Evolutionary conservation across 805 yeast genomes (phyloP), one percentile per base, ranked within the genome.

Genomic region (Cyberlindnera samutprakarnensis): DNA sequence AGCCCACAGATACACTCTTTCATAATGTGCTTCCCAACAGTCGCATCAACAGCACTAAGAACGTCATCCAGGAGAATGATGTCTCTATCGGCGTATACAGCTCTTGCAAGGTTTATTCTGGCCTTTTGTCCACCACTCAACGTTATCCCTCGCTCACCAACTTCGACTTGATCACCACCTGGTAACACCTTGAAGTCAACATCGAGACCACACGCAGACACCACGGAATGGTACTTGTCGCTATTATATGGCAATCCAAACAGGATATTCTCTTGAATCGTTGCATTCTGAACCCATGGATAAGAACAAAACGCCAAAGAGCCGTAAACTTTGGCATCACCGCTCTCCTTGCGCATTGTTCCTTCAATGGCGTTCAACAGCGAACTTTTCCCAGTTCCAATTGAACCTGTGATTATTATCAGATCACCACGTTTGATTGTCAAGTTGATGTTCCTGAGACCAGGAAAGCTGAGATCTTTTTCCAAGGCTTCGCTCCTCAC

Each of bases 61-160:
- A 83, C 86, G 51, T 84, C 94, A 51, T 84, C 94, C 32, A 84
- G 56, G 31, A 84, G 55, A 25, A 78, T 66, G 16, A 82, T 76
- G 47, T 80, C 86, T 14, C 70, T 68, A 18, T 75, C 65, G 11
- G 78, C 72, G 48, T 84, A 84, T 3, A 81, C 85, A 2, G 90
- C 80, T 51, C 94, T 68, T 4, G 94, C 94, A 38, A 84, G 59
- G 48, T 75, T 73, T 32, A 84, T 70, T 53, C 94, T 70, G 0
- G 94, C 90, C 61, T 84, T 84, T 53, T 84, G 94, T 31, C 94
- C 94, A 35, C 94, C 94, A n/a, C 90, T 79, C 25, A 84, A 58
- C 0, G 92, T 82, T 29, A 84, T 76, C 47, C 94, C 94, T 52
- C 84, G 68, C 53, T 84, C 94, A 39, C 94, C 94, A 44, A 84